Conservation (phyloP, 2,329 filamentous ascomycete genomes). For the Fusarium sp. region DNA sequence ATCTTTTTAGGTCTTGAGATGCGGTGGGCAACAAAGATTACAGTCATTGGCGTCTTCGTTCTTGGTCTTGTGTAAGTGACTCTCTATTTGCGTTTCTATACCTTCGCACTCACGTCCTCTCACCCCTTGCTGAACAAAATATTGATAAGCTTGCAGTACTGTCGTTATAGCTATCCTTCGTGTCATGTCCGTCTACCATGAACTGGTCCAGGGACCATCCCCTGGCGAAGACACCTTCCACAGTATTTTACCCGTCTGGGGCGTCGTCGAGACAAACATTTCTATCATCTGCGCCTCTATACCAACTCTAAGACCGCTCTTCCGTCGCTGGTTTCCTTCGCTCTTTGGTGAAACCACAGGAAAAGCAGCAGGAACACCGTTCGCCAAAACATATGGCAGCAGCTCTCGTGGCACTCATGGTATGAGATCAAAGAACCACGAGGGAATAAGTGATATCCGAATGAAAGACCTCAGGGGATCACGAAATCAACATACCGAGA, state of each 20-base stretch:
- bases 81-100: background rate
- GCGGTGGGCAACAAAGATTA: constrained; percentile 51
- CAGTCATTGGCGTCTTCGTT: constrained; percentile 54
- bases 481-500: constrained; percentile 48
- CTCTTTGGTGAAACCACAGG: constrained; percentile 42
- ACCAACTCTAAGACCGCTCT: constrained; percentile 51
- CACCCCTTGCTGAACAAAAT: background rate
- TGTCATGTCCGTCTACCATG: constrained; percentile 46
- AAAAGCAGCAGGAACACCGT: constrained; percentile 23
- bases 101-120: too few species aligned
- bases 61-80: constrained; percentile 51
- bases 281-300: constrained; percentile 51
- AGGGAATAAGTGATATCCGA: constrained; percentile 19
- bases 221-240: constrained; percentile 38
- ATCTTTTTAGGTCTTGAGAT: constrained; percentile 56
- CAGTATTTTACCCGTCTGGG: constrained; percentile 49
- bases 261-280: constrained; percentile 52
- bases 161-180: constrained; percentile 49
- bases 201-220: constrained; percentile 41
- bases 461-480: constrained; percentile 37
- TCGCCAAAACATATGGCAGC: constrained; percentile 21
- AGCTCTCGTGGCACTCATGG: constrained; percentile 37
- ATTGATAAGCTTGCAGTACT: constrained; percentile 40
- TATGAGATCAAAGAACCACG: constrained; percentile 25
- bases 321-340: constrained; percentile 48